Base-by-base conservation (phyloP, 78 protist species). In the Dictyostelium capitatum region DNA sequence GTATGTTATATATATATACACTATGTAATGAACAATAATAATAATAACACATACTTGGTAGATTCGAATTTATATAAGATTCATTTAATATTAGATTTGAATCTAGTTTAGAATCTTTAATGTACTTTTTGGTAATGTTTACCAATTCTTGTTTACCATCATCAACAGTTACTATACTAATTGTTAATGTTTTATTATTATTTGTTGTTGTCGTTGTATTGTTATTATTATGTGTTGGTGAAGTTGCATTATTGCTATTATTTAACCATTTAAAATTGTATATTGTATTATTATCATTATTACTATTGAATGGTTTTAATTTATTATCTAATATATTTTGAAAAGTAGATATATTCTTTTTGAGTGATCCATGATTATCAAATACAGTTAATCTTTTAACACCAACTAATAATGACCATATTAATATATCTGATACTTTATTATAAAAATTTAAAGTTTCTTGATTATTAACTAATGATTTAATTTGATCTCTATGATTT, bases 111-210 rank as follows among this genome's bases (percentile, higher is more conserved):
- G 47, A 15, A 20, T 87, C 84, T 14, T 17, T 57, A 3, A 80
- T 64, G 30, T 50, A 87, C 41, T 74, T 87, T 53, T 77, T 87
- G 3, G 93, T 87, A 53, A 87, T 87, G 48, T 87, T 64, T 6
- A 87, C 54, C 54, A 87, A 51, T 6, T 87, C 69, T 8, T 56
- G 48, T 77, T 87, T 87, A 8, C 93, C 93, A 77, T 87, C 93
- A 5, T 77, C 84, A 4, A 53, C 56, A 8, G 93, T 54, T 19
- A 56, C 93, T 9, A 87, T 51, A 15, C 65, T 14, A 57, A 87
- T 65, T 5, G 25, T 77, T 47, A 65, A 64, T 19, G 28, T 12
- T 46, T 12, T 79, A 2, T 6, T 48, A 12, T 77, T 12, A n/a
- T 79, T 20, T 4, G 47, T n/a, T 20, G n/a, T 9, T 14, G 10